Evolutionary conservation across 139 green algal genomes (phyloP), one percentile per base, ranked within the genome.

Genomic region (Parachlorella kessleri): DNA sequence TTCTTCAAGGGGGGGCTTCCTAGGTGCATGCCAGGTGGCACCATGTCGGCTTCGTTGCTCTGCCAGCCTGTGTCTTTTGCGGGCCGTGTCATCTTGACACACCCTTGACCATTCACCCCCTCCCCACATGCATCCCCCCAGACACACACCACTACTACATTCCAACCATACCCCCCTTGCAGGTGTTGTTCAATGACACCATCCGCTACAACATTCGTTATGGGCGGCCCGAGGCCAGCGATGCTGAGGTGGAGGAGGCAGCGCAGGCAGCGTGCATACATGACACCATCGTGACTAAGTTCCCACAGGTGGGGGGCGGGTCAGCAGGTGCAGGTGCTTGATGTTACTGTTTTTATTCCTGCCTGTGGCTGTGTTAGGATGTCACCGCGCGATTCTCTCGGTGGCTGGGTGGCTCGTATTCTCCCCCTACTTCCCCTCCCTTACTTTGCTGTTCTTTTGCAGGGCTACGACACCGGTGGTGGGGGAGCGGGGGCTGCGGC

Each of bases 171-270:
- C 48, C 28, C 67, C 24, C 35, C 40, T 1, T 53, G 6, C 75
- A 81, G 75, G 75, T 97, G 33, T 88, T 99, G 9, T 99, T 99
- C 91, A 98, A 98, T 77, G 95, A 98, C 73, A 96, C 87, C 54
- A 94, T 99, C 66, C 89, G 88, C 35, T 92, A 96, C 85, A 97
- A 98, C 84, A 97, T 97, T 54, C 65, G 83, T 39, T 95, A 94
- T 39, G 91, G 89, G 14, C 83, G 88, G 32, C 38, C 55, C 30
- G 38, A 76, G 33, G 79, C 79, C 36, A 75, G 30, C 35, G 64
- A 83, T 28, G 67, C 70, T 72, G 80, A 92, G 55, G 85, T 96
- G 28, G 53, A 88, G 35, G 82, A 66, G 10, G 92, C 94, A 1
- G 92, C 90, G 1, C 59, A 85, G 23, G 86, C 85, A 4, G 83